Evolutionary conservation across 371 early-diverging fungal species (phyloP).

Genomic region (Parasitella parasitica): DNA sequence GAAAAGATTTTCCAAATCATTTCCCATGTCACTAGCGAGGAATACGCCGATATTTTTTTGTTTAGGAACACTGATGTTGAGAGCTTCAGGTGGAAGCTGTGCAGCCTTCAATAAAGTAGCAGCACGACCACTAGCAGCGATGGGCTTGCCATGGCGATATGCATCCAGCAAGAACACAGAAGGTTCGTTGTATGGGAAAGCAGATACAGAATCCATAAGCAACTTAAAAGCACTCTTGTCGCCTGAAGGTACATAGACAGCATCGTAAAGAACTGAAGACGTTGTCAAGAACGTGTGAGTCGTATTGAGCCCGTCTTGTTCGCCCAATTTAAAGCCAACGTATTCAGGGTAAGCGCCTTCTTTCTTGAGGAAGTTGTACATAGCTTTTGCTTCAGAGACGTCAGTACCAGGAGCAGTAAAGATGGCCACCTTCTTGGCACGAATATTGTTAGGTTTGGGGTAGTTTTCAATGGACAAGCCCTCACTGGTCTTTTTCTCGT

Average conservation of each 20-base stretch:
- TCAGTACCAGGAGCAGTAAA: slow-evolving; percentile 35
- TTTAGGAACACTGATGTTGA: not conserved
- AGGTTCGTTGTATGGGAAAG: slow-evolving; percentile 41
- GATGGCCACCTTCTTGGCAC: slow-evolving; percentile 36
- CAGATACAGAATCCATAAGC: slow-evolving; percentile 6
- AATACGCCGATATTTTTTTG: not conserved
- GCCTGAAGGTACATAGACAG: slow-evolving; percentile 43
- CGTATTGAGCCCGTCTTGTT: slow-evolving; percentile 21
- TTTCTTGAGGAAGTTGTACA: slow-evolving; percentile 25
- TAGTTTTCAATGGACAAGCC: slow-evolving; percentile 38
- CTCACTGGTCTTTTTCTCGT: slow-evolving; percentile 14
- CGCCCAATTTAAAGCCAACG: slow-evolving; percentile 28
- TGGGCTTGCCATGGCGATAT: slow-evolving; percentile 42
- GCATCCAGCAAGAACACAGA: slow-evolving; percentile 31
- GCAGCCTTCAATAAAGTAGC: slow-evolving; percentile 18
- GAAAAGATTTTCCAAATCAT: not conserved
- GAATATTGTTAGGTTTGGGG: slow-evolving; percentile 32
- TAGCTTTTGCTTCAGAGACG: slow-evolving; percentile 23
- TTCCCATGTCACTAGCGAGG: not conserved
- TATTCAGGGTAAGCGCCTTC: slow-evolving; percentile 37
- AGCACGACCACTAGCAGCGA: slow-evolving; percentile 32
- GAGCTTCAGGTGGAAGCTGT: not conserved
- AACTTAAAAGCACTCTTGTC: slow-evolving; percentile 14
- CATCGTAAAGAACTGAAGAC: slow-evolving; percentile 40
- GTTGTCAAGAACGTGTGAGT: slow-evolving; percentile 28